These are phyloP conservation scores for Teunomyces gatunensis DNA, from an alignment of 805 yeast genomes.

Conservation along the genomic window DNA sequence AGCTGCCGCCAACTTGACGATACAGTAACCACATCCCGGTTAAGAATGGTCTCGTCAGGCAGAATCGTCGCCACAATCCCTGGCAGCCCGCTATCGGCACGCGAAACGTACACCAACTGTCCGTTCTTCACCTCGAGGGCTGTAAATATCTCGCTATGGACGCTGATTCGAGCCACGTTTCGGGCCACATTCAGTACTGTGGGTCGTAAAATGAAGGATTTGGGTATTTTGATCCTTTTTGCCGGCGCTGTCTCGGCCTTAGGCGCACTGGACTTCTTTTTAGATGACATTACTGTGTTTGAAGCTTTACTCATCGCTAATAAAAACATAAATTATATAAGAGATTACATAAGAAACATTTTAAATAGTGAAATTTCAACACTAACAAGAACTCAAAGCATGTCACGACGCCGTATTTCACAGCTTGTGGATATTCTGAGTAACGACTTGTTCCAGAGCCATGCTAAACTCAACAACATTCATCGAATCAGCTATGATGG, in stretches of 20 bases:
- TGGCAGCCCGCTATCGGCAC: constrained; percentile 38
- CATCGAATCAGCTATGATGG: constrained; percentile 13
- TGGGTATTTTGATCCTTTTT: constrained; percentile 41
- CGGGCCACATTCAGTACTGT: constrained; percentile 4
- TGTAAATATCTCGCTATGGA: constrained; percentile 45
- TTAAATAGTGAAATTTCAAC: too few relatives aligned
- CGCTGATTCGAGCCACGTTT: constrained; percentile 27
- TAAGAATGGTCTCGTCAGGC: constrained; percentile 29
- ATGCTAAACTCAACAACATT: constrained; percentile 10
- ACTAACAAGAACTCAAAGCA: too few relatives aligned
- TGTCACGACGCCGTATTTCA: background rate
- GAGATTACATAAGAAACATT: too few relatives aligned
- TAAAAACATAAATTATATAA: too few relatives aligned
- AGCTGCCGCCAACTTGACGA: constrained; percentile 26
- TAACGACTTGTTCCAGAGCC: constrained; percentile 18
- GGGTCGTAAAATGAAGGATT: constrained; percentile 41
- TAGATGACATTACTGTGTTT: constrained; percentile 17
- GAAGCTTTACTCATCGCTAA: background rate
- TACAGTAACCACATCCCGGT: constrained; percentile 26
- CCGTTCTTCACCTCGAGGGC: constrained; percentile 47
- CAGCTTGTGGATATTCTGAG: constrained; percentile 14
- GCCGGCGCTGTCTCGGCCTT: constrained; percentile 16
- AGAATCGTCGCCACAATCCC: constrained; percentile 47
- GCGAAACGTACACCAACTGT: constrained; percentile 43
- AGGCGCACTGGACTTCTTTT: constrained; percentile 23